Evolutionary conservation across 169 alveolate genomes (phyloP), one percentile per base, ranked within the genome.

Genomic region (Fabrea salina): DNA sequence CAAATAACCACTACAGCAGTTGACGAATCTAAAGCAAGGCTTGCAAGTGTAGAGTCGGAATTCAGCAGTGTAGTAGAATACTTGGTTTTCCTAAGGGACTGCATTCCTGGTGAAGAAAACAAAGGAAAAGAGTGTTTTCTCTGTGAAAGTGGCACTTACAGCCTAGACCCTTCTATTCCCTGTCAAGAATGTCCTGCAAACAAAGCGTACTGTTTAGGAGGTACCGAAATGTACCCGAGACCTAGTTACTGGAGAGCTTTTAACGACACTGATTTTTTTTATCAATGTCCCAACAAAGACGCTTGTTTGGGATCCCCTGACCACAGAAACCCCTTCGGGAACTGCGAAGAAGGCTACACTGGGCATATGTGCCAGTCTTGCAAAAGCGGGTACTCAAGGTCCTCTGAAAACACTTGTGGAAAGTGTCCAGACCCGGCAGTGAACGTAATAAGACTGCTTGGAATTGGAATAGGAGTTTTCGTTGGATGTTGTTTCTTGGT

Each of bases 191-290:
- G 81, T 22, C 72, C 56, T 5, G n/a, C n/a, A n/a, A 39, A 50
- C 37, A 49, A 75, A 35, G 86, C 89, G 16, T 44, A 59, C n/a
- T 86, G 92, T 40, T 33, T 47, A 13, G 92, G 92, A 33, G 89
- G 87, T 32, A 35, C 19, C 30, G 47, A 39, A 33, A 80, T 86
- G 0, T 83, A 75, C 1, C 90, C 89, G 16, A 79, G 56, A 64
- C 70, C 82, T 51, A 87, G 89, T 8, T 83, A 68, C 53, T 86
- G 92, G 89, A 83, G 88, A 53, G 39, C 39, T 11, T 44, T 37
- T 35, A 83, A 71, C 30, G 33, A 44, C 13, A 59, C 86, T 43
- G 79, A 57, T 11, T 71, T 39, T 39, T 81, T 86, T 33, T 37
- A 50, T 27, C 44, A 67, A 27, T 86, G 92, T 56, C 85, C 77